Evolutionary conservation across 306 rosid species (phyloP).

Genomic region (Cucurbita maxima): DNA sequence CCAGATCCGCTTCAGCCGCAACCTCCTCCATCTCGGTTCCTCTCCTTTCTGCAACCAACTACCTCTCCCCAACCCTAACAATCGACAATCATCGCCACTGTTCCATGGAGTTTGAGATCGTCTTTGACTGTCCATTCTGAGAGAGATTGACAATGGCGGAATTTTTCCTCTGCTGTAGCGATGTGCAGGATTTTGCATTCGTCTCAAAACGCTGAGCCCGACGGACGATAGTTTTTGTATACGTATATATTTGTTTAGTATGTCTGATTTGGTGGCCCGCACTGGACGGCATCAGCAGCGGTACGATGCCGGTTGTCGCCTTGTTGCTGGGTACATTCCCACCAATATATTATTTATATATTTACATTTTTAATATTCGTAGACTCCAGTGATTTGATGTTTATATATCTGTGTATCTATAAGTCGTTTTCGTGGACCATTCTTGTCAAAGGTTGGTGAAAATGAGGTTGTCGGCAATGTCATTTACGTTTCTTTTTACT

Average conservation of each 20-base stretch:
- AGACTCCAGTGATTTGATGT: background rate
- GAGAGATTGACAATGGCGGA: conserved; percentile 9
- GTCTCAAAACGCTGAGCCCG: background rate
- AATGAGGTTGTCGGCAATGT: background rate
- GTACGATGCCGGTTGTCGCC: conserved; percentile 67
- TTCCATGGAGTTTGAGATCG: conserved; percentile 12
- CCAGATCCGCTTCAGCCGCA: conserved; percentile 35
- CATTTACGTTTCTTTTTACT: background rate
- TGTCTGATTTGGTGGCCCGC: conserved; percentile 80
- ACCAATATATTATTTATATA: background rate
- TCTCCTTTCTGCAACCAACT: background rate
- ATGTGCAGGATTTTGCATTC: conserved; percentile 11
- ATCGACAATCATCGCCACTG: background rate
- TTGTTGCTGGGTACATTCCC: conserved; percentile 59
- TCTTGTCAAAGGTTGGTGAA: background rate
- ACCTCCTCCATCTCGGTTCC: background rate
- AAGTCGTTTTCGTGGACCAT: conserved; percentile 9
- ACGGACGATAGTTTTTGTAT: background rate
- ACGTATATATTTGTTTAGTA: conserved; percentile 13
- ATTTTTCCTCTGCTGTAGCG: conserved; percentile 13
- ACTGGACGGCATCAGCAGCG: conserved; percentile 84
- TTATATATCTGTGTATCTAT: background rate
- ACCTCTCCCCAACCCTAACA: conserved; percentile 3
- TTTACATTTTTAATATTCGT: background rate
- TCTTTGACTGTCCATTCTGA: background rate